Conservation (phyloP, 2,329 filamentous ascomycete species). For the Pestalotiopsis sp. region DNA sequence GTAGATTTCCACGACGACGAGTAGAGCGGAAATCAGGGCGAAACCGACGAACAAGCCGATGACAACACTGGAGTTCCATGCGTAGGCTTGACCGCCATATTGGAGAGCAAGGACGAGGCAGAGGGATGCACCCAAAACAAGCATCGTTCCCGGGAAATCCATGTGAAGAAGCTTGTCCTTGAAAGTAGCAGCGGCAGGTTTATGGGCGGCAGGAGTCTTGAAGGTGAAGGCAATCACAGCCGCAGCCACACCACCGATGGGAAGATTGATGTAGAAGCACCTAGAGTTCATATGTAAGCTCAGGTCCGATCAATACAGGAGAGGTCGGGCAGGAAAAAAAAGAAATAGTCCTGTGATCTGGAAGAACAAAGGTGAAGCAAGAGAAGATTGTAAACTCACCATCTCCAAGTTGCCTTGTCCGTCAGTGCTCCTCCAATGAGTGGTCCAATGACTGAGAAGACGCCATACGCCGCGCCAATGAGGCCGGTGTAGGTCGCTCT, state of each 20-base stretch:
- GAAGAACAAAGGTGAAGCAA: neutral
- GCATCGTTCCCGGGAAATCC: constrained; percentile 17
- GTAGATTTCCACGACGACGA: constrained; percentile 21
- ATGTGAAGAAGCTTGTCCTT: constrained; percentile 18
- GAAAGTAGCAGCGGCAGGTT: neutral
- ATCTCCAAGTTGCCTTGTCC: constrained; percentile 52
- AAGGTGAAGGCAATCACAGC: constrained; percentile 14
- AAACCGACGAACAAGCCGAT: constrained; percentile 36
- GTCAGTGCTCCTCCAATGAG: constrained; percentile 54
- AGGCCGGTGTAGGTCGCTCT: neutral
- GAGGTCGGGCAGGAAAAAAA: neutral
- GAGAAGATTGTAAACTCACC: constrained; percentile 36
- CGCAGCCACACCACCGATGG: constrained; percentile 18
- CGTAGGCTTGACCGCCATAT: constrained; percentile 39
- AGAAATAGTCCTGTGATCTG: neutral
- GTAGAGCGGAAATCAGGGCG: constrained; percentile 24
- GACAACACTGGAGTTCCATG: constrained; percentile 34
- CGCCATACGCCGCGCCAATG: constrained; percentile 55
- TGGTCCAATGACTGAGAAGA: constrained; percentile 51
- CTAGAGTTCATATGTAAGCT: neutral
- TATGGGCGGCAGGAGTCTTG: neutral
- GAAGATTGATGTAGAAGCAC: constrained; percentile 24
- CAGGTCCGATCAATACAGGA: neutral
- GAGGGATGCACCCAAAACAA: constrained; percentile 30
- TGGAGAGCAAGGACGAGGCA: constrained; percentile 43